phyloP scores from a whole-genome alignment of 148 eudicot species.

The Rhododendron ovatum region DNA sequence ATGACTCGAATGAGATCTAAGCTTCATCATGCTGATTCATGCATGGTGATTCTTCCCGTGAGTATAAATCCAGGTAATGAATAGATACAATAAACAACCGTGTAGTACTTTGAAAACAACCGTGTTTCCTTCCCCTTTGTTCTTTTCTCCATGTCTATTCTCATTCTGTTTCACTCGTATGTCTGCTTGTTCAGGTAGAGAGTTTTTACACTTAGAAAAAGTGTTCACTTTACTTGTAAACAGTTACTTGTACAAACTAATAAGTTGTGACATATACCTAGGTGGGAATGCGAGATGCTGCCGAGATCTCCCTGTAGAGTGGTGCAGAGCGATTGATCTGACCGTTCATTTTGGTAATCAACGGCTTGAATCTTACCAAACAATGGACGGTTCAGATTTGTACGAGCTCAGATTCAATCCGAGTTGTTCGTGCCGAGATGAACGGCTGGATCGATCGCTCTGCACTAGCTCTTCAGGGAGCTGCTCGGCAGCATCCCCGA shows the following conservation, averaged over 20 bases:
- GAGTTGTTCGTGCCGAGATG: no score
- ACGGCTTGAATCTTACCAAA: no score
- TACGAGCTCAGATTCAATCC: no score
- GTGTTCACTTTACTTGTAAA: not conserved
- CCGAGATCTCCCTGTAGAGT: no score
- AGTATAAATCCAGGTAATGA: not conserved
- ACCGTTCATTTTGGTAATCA: no score
- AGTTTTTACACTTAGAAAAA: not conserved
- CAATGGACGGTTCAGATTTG: no score
- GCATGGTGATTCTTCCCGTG: not conserved
- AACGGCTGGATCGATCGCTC: no score
- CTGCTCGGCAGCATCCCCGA: no score
- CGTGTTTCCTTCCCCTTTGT: not conserved
- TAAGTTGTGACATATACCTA: not conserved
- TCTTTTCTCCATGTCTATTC: not conserved
- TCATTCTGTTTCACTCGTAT: not conserved
- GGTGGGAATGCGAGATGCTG: not conserved
- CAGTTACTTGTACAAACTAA: not conserved
- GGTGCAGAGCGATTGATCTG: no score
- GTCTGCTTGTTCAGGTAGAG: not conserved
- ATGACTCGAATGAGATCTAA: not conserved
- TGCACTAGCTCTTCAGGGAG: no score
- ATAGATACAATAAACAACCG: not conserved
- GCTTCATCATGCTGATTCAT: not conserved
- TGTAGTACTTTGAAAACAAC: not conserved